These are phyloP conservation scores for Fusarium tricinctum DNA, from an alignment of 2,329 filamentous ascomycete species.

Conservation along the genomic window DNA sequence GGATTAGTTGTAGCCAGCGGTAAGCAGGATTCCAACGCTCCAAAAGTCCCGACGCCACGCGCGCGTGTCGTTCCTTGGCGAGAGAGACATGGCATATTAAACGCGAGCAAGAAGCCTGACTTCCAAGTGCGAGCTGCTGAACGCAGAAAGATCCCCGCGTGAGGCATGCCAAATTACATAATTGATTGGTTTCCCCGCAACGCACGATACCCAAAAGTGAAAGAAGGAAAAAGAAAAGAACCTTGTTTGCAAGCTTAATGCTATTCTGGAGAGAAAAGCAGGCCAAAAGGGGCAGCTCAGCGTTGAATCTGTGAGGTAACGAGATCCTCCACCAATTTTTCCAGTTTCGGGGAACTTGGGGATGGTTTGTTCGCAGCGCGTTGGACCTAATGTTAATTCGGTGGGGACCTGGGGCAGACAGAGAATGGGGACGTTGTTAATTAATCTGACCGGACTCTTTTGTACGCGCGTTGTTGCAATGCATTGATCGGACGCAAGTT, in stretches of 20 bases:
- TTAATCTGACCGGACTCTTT: slow-evolving; percentile 4
- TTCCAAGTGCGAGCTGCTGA: too few species aligned
- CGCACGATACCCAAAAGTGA: slow-evolving; percentile 1
- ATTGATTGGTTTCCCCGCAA: slow-evolving; percentile 21
- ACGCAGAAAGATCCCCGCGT: slow-evolving; percentile 4
- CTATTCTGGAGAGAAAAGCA: slow-evolving; percentile 4
- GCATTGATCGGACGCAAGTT: not conserved
- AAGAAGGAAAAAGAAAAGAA: not conserved
- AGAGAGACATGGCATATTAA: not conserved
- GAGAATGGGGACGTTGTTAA: not conserved
- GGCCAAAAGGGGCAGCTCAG: slow-evolving; percentile 29
- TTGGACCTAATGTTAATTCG: slow-evolving; percentile 31
- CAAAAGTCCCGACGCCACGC: slow-evolving; percentile 41
- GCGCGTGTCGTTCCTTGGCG: slow-evolving; percentile 20
- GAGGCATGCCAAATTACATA: slow-evolving; percentile 11
- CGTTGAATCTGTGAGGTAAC: slow-evolving; percentile 27
- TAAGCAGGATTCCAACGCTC: not conserved
- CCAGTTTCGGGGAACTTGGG: not conserved
- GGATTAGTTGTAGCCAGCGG: not conserved
- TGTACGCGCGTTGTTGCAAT: not conserved
- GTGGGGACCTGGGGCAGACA: slow-evolving; percentile 20
- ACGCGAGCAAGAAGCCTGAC: not conserved
- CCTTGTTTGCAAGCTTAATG: slow-evolving; percentile 32
- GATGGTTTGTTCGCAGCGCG: not conserved
- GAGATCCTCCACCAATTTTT: slow-evolving; percentile 5